phyloP scores from a whole-genome alignment of 768 basidiomycete species.

The Podaxis mareebaensis region DNA sequence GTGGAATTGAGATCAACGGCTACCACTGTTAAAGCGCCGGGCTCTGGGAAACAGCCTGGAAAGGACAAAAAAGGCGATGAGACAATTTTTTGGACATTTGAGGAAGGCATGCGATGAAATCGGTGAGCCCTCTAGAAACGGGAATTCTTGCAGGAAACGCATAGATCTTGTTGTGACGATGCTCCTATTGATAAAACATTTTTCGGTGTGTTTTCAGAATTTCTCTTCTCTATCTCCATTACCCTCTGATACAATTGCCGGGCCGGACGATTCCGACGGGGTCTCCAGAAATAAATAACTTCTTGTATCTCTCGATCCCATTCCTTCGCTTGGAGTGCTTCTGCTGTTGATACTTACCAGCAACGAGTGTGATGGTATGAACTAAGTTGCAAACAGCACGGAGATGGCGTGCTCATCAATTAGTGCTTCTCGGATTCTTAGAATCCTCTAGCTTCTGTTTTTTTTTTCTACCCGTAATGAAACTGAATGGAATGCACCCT shows the following conservation, averaged over 20 bases:
- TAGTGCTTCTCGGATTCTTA: neutral
- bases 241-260: neutral
- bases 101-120: no score
- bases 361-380: neutral
- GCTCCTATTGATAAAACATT: no score
- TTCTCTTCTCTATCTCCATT: no score
- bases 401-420: neutral
- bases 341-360: neutral
- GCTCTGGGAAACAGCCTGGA: neutral
- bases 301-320: neutral
- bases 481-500: neutral
- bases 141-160: no score
- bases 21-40: neutral
- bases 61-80: neutral
- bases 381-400: constrained; percentile 2
- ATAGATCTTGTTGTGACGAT: no score
- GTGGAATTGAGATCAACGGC: neutral
- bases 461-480: neutral
- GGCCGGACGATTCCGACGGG: neutral
- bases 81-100: no score
- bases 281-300: neutral
- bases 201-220: no score
- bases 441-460: constrained; percentile 1
- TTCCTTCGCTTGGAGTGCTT: neutral
- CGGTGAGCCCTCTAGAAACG: no score